Percentiles rank a stretch among this genome's conserved stretches.
Evolutionary conservation across 2,329 filamentous ascomycete species (phyloP).

Genomic region (Exophiala aquamarina): DNA sequence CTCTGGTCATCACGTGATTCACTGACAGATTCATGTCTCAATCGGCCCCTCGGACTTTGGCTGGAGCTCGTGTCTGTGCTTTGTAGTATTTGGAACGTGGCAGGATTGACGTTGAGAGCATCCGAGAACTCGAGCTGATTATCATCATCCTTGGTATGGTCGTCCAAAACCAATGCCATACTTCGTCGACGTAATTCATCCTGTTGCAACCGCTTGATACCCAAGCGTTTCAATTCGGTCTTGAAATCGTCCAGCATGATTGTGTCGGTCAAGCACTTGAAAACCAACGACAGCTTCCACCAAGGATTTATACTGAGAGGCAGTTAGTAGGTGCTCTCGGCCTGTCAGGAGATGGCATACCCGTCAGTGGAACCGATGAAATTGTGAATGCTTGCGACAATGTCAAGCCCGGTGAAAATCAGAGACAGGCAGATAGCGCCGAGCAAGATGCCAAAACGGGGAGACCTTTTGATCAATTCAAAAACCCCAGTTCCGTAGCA

Average conservation of each 20-base stretch:
- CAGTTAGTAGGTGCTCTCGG: background rate
- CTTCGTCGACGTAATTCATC: slow-evolving; percentile 25
- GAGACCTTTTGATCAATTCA: slow-evolving; percentile 60
- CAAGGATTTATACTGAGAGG: slow-evolving; percentile 56
- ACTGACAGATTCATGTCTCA: slow-evolving; percentile 19
- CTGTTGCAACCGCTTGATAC: slow-evolving; percentile 24
- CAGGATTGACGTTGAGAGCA: slow-evolving; percentile 17
- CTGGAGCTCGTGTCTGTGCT: slow-evolving; percentile 3
- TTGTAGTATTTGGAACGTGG: slow-evolving; percentile 11
- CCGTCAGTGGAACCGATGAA: slow-evolving; percentile 29
- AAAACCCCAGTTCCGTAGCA: slow-evolving; percentile 57
- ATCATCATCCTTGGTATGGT: slow-evolving; percentile 10
- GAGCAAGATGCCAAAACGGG: slow-evolving; percentile 64
- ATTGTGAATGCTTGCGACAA: slow-evolving; percentile 55
- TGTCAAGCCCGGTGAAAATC: slow-evolving; percentile 61
- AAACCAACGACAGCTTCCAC: slow-evolving; percentile 61
- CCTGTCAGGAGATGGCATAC: slow-evolving; percentile 8
- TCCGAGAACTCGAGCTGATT: slow-evolving; percentile 23
- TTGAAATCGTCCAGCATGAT: slow-evolving; percentile 70
- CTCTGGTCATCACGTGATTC: slow-evolving; percentile 6
- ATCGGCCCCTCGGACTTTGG: slow-evolving; percentile 12
- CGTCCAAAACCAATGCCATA: slow-evolving; percentile 22
- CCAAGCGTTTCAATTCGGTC: slow-evolving; percentile 41
- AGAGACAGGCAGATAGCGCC: slow-evolving; percentile 60
- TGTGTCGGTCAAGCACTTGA: slow-evolving; percentile 67